Evolutionary conservation across 352 stramenopile genomes (phyloP).

Genomic region (Blastocystis sp.): DNA sequence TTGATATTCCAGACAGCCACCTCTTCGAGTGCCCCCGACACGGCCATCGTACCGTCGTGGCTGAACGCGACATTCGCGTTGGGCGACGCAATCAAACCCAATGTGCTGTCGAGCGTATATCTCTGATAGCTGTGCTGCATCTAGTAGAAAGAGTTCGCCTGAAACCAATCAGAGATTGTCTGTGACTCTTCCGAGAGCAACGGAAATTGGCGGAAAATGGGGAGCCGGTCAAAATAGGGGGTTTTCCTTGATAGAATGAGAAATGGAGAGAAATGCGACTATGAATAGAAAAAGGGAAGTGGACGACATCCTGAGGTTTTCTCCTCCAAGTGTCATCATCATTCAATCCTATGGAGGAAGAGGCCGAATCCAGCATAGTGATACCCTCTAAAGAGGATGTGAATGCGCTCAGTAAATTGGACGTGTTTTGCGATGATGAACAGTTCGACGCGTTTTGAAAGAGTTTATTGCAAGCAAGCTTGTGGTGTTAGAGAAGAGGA

Average conservation of each 20-base stretch:
- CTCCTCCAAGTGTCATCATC: not conserved
- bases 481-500: constrained; percentile 30
- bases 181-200: too few relatives aligned
- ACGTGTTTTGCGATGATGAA: not conserved
- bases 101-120: constrained; percentile 75
- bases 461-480: constrained; percentile 19
- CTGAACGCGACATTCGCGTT: constrained; percentile 78
- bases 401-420: not conserved
- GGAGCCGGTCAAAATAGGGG: too few relatives aligned
- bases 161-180: too few relatives aligned
- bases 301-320: too few relatives aligned
- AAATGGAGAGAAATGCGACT: too few relatives aligned
- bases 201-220: too few relatives aligned
- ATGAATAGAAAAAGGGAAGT: too few relatives aligned
- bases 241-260: too few relatives aligned
- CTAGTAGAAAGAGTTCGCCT: too few relatives aligned
- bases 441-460: not conserved
- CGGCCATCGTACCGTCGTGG: constrained; percentile 70
- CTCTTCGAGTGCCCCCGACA: constrained; percentile 75
- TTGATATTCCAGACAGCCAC: constrained; percentile 80
- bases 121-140: constrained; percentile 61
- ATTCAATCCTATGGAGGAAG: not conserved
- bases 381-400: not conserved
- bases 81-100: constrained; percentile 77
- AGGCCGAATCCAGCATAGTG: not conserved